Evolutionary conservation across 2,329 filamentous ascomycete genomes (phyloP).

Genomic region (Hymenoscyphus infarciens): DNA sequence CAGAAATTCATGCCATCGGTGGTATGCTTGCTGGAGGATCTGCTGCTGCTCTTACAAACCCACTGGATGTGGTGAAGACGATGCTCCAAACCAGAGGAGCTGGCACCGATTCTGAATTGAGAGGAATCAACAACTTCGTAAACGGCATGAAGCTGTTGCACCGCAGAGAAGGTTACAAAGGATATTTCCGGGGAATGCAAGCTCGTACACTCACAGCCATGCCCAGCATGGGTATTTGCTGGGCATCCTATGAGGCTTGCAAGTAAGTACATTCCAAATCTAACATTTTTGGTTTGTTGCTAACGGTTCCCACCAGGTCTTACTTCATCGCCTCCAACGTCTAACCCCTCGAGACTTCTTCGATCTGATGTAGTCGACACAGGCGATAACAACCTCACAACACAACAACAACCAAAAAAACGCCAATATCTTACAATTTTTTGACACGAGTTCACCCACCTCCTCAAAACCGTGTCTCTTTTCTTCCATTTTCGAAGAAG

Average conservation of each 20-base stretch:
- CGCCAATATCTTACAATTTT: neutral
- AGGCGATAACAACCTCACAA: neutral
- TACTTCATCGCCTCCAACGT: conserved; percentile 57
- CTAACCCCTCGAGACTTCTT: neutral
- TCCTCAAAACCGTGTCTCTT: neutral
- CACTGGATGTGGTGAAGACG: conserved; percentile 97
- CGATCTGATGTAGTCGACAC: neutral
- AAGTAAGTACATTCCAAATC: conserved; percentile 47
- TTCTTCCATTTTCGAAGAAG: conserved; percentile 4
- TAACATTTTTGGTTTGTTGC: neutral
- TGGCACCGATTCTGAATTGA: conserved; percentile 69
- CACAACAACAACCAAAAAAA: neutral
- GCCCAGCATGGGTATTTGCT: conserved; percentile 99
- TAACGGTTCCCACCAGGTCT: conserved; percentile 41
- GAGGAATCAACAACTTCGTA: conserved; percentile 35
- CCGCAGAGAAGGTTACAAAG: conserved; percentile 74
- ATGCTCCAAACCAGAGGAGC: conserved; percentile 90
- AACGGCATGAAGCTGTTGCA: conserved; percentile 39
- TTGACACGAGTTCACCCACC: neutral
- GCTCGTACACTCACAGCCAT: conserved; percentile 93
- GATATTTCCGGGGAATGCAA: conserved; percentile 90
- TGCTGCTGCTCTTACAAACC: conserved; percentile 89
- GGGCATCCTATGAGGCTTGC: conserved; percentile 72
- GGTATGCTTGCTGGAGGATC: conserved; percentile 91
- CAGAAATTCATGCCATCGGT: conserved; percentile 87